Conservation (phyloP, 1,139 yeast genomes). For the Scheffersomyces lignicola region DNA sequence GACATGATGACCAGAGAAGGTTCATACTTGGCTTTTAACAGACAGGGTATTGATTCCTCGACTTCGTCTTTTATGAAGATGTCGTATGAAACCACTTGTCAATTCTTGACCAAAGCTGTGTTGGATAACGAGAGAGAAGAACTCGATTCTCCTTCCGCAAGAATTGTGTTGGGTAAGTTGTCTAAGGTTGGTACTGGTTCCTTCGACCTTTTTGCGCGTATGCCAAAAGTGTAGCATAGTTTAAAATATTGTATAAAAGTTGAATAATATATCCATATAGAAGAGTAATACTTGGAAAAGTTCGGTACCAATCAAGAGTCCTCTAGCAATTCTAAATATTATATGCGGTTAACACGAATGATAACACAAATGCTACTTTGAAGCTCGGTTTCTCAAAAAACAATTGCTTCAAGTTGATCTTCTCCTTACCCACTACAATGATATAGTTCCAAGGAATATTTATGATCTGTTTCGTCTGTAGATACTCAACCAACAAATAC, state of each 20-base stretch:
- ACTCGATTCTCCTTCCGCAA: conserved; percentile 91
- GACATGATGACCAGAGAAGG: conserved; percentile 99
- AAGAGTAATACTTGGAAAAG: too few species aligned
- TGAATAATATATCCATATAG: too few species aligned
- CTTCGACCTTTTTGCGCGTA: conserved; percentile 78
- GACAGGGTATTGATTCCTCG: conserved; percentile 96
- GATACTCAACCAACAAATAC: conserved; percentile 56
- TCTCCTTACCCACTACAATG: conserved; percentile 45
- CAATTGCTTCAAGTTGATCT: conserved; percentile 51
- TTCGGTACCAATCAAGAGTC: neutral
- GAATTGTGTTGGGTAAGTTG: conserved; percentile 89
- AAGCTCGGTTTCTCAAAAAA: conserved; percentile 65
- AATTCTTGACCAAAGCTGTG: conserved; percentile 94
- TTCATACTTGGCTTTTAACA: conserved; percentile 90
- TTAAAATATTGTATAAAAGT: neutral
- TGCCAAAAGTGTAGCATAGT: conserved; percentile 23
- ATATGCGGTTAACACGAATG: conserved; percentile 66
- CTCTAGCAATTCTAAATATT: conserved; percentile 35
- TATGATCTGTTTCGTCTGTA: conserved; percentile 59
- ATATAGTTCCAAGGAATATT: conserved; percentile 48
- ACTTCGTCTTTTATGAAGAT: conserved; percentile 97
- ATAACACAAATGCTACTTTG: conserved; percentile 56
- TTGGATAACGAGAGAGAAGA: conserved; percentile 88
- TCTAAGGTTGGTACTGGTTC: conserved; percentile 95
- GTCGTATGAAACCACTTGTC: conserved; percentile 99